phyloP scores from a whole-genome alignment of 2,329 filamentous ascomycete genomes.

The Anthostomella pinea region DNA sequence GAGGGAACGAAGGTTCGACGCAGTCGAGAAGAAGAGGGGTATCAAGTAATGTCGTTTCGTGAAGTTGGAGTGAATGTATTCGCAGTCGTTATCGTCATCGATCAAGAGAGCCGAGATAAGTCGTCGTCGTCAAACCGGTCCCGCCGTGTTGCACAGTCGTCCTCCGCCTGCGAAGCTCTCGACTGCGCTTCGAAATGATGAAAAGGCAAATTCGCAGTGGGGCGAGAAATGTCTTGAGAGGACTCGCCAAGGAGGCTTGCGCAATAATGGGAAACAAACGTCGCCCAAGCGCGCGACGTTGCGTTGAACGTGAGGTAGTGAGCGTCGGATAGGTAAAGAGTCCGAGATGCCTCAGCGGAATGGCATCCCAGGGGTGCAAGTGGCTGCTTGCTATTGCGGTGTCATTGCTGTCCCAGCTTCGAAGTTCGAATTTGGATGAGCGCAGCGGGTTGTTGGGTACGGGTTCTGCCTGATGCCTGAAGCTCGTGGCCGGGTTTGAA shows the following conservation, averaged over 20 bases:
- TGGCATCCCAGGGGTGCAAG: conserved; percentile 20
- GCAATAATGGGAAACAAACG: conserved; percentile 21
- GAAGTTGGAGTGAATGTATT: conserved; percentile 18
- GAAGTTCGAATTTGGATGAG: conserved; percentile 2
- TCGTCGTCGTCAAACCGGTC: conserved; percentile 30
- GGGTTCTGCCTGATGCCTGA: no score
- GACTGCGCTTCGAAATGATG: conserved; percentile 35
- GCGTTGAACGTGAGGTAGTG: conserved; percentile 14
- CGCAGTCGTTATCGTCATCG: conserved; percentile 21
- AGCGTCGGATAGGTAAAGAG: conserved; percentile 14
- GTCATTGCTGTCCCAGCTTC: conserved; percentile 19
- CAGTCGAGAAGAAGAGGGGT: conserved; percentile 19
- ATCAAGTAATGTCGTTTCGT: conserved; percentile 19
- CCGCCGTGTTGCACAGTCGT: conserved; percentile 45
- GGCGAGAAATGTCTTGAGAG: conserved; percentile 9
- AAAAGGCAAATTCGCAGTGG: conserved; percentile 18
- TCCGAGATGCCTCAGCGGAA: conserved; percentile 15
- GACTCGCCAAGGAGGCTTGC: conserved; percentile 9
- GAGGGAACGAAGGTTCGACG: conserved; percentile 15
- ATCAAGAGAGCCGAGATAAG: conserved; percentile 4
- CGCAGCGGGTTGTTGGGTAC: conserved; percentile 3
- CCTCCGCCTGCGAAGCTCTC: conserved; percentile 49
- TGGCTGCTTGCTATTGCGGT: conserved; percentile 14
- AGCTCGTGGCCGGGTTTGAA: no score
- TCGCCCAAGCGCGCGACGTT: conserved; percentile 13